Evolutionary conservation across 2,329 filamentous ascomycete genomes (phyloP), one percentile per base, ranked within the genome.

Genomic region (Aureobasidium sp.): DNA sequence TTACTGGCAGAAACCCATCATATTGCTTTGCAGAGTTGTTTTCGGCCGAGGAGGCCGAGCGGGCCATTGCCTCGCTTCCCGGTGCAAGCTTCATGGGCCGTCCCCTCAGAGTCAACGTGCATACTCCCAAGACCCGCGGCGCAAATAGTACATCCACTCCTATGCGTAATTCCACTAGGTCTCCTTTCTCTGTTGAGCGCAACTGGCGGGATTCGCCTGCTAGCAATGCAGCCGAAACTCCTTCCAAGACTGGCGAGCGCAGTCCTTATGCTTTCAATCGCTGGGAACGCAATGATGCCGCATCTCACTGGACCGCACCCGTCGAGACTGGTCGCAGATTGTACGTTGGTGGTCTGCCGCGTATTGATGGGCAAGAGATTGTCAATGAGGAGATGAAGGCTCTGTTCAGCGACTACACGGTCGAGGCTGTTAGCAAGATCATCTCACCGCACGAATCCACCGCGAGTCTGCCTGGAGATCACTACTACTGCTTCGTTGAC

Each of bases 21-120:
- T 88, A 87, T 69, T 88, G 84, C 70, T 88, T 89, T 60, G 79
- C 88, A 40, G 84, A 88, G 61, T 79, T 88, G 54, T 66, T 68
- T 40, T 75, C 73, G 41, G 74, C 74, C 40, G 78, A 79, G 24
- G 71, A 79, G 25, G 84, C 84, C 3, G 72, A 79, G 4, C 66
- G 66, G 1, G 81, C 80, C 1, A 79, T 87, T 64, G 62, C 67
- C n/a, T 70, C 75, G 11, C 69, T 88, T 38, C 72, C 79, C 53
- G 77, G 77, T 16, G 71, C 70, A 17, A 68, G 73, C 11, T 70
- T 88, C 27, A 73, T 79, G 12, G 79, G 79, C 22, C 76, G 84
- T 6, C 70, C 76, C 0, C 68, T 88, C 50, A 84, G 80, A 65
- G 78, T 86, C 58, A 81, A 82, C 24, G 56, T 57, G 27, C 60